These are phyloP conservation scores for Exutisphaerella laricina DNA, from an alignment of 2,329 filamentous ascomycete species.

Conservation along the genomic window DNA sequence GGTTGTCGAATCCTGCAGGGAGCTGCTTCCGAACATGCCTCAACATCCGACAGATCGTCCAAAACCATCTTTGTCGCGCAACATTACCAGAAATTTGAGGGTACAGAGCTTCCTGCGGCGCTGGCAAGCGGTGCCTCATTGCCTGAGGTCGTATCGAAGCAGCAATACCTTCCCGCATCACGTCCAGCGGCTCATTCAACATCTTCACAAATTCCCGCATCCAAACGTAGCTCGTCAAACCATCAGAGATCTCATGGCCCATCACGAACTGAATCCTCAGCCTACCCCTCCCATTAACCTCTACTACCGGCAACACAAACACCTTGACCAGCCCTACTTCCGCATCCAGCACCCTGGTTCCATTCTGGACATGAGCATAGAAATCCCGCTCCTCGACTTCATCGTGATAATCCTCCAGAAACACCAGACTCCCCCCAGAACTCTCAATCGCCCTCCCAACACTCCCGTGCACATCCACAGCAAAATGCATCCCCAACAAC, in stretches of 20 bases:
- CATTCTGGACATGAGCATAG: constrained; percentile 41
- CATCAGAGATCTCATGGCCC: constrained; percentile 45
- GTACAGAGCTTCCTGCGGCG: constrained; percentile 45
- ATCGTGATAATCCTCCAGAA: constrained; percentile 36
- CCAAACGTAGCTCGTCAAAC: constrained; percentile 38
- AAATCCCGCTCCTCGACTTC: constrained; percentile 34
- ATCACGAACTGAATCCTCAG: constrained; percentile 38
- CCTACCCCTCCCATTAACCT: constrained; percentile 25
- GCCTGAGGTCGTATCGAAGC: constrained; percentile 15
- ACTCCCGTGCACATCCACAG: constrained; percentile 31
- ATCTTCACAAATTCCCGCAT: constrained; percentile 37
- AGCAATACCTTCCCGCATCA: constrained; percentile 23
- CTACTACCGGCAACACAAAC: constrained; percentile 35
- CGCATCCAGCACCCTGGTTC: constrained; percentile 37
- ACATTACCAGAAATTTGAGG: constrained; percentile 35
- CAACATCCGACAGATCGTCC: constrained; percentile 42
- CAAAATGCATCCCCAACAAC: constrained; percentile 30
- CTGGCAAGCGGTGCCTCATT: constrained; percentile 34
- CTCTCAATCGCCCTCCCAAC: constrained; percentile 30
- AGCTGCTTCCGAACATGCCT: constrained; percentile 39
- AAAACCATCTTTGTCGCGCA: constrained; percentile 44
- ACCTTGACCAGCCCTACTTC: constrained; percentile 35
- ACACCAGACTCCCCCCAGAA: constrained; percentile 32
- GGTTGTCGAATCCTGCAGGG: constrained; percentile 40
- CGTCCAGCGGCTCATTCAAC: constrained; percentile 30